Base-by-base conservation (phyloP, 192 early-diverging fungal species). In the Entomortierella chlamydospora region DNA sequence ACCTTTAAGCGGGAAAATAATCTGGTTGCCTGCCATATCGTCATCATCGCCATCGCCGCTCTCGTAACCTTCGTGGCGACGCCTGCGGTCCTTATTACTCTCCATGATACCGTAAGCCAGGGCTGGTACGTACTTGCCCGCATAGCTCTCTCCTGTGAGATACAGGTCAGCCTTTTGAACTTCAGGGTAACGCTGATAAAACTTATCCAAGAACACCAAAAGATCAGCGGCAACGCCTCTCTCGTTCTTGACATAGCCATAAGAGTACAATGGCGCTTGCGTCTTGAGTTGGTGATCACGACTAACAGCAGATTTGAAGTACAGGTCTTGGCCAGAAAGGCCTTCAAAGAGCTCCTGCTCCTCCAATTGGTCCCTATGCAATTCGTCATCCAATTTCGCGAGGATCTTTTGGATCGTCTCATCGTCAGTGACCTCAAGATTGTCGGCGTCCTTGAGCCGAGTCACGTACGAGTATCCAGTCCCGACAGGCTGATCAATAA, bases 401-500 rank as follows among this genome's bases (percentile, higher is more conserved):
- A 66, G 2, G 65, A 88, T 45, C 34, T 72, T 34, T 31, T 58
- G 33, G 25, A 73, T 41, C 0, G 62, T 42, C 54, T 43, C 65
- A 71, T 6, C 78, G 47, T 84, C 67, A 0, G n/a, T 42, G 4
- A 61, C 53, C 4, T 63, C 60, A 18, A 39, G 26, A 6, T 34
- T 71, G 20, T 55, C 34, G 43, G 28, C 43, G 37, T 76, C 64
- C 49, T 76, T 22, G 28, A 57, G 11, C 13, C 52, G 63, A 8
- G 68, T 76, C 37, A 82, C 81, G 33, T 68, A 82, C 4, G 81
- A 82, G 59, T 59, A 82, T 17, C 94, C 93, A 13, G 91, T 90
- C n/a, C 94, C 94, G 11, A 91, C 92, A 11, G 94, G 94, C 63
- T 93, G 92, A 72, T 95, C 94, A 39, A 95, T 88, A 42, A 92